Evolutionary conservation across 78 protist genomes (phyloP), one percentile per base, ranked within the genome.

Genomic region (Dictyostelium purpureum): DNA sequence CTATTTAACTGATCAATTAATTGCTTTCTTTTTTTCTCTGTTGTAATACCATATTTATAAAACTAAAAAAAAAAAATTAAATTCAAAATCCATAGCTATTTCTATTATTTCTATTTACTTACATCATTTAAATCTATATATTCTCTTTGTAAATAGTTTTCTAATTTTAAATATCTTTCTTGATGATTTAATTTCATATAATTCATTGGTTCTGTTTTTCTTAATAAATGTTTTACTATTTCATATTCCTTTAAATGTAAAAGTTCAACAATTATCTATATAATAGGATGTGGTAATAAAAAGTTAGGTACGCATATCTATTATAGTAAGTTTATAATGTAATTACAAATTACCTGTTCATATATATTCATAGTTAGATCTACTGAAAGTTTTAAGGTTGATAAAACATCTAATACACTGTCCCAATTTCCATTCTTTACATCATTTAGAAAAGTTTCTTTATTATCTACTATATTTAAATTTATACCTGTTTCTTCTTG

Each of bases 361-460:
- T 94, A 96, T 28, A 97, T 40, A 56, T 77, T 96, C 9, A 65
- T 7, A 10, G 94, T 33, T 12, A 56, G 42, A 16, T 26, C 31
- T 5, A 24, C 19, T 24, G 97, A 87, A 35, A 97, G 52, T 71
- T 38, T 24, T 31, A 97, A 65, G 6, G 67, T 11, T 59, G 81
- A 54, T 43, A 95, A n/a, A 4, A 61, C 77, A 4, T 67, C 1
- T 37, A 97, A 28, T 28, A 97, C 98, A 3, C 37, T 54, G 45
- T 97, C 98, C 98, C 98, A 97, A 12, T 69, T 59, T 11, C 98
- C 98, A 31, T 21, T 18, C 24, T n/a, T 76, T 4, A 96, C 42
- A 90, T 95, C 91, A 43, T 80, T 7, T 28, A 79, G 33, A 35
- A 97, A 74, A 10, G 51, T 3, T 37, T 96, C 97, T 18, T 80